These are phyloP conservation scores for Kodamaea jinghongensis DNA, from an alignment of 805 yeast species.

Conservation along the genomic window DNA sequence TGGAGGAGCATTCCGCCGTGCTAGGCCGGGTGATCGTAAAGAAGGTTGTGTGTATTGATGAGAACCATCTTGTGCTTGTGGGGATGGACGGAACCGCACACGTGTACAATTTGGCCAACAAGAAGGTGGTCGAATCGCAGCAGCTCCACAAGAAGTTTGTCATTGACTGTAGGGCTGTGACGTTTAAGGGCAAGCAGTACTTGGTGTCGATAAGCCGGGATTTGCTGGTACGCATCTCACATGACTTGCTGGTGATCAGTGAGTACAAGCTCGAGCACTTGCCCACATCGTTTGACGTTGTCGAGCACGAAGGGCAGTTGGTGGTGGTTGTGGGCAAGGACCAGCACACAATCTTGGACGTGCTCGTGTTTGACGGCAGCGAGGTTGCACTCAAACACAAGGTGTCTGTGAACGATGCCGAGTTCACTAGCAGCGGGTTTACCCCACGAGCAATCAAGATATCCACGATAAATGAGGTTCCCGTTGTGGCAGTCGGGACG, in stretches of 20 bases:
- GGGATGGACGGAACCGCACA: conserved; percentile 54
- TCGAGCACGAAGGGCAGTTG: conserved; percentile 26
- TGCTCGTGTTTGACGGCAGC: conserved; percentile 23
- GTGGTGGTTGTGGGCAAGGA: conserved; percentile 53
- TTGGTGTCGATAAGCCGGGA: conserved; percentile 64
- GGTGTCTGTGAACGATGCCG: conserved; percentile 69
- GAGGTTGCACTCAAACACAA: conserved; percentile 24
- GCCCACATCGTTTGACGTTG: conserved; percentile 50
- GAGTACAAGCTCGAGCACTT: conserved; percentile 43
- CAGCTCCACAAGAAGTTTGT: conserved; percentile 37
- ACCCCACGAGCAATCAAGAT: conserved; percentile 49
- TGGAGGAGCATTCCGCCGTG: conserved; percentile 2
- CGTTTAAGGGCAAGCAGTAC: conserved; percentile 24
- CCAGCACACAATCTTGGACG: conserved; percentile 57
- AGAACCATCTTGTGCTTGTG: conserved; percentile 33
- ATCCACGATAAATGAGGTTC: conserved; percentile 11
- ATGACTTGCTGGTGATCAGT: conserved; percentile 11
- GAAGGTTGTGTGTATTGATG: conserved; percentile 28
- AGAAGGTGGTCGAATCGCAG: conserved; percentile 5
- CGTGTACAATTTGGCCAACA: conserved; percentile 11
- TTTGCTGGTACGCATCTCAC: conserved; percentile 33
- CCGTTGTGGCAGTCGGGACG: conserved; percentile 60
- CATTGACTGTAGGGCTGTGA: conserved; percentile 33
- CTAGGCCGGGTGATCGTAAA: conserved; percentile 32
- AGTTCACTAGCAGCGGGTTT: conserved; percentile 63